Evolutionary conservation across 2,329 filamentous ascomycete genomes (phyloP).

Genomic region (Septoria linicola): DNA sequence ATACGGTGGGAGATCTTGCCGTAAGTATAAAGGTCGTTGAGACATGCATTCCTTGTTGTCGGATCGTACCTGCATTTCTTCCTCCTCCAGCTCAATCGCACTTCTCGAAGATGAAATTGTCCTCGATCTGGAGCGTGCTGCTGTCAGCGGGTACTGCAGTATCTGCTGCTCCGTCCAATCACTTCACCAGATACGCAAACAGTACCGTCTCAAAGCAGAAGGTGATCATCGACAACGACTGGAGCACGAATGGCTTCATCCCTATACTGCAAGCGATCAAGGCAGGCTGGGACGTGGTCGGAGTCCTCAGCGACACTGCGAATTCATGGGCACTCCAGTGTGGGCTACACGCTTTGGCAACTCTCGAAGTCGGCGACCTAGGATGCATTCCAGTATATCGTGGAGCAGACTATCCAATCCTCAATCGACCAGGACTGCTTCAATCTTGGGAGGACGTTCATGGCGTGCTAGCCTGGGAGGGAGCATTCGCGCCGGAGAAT

Average conservation of each 20-base stretch:
- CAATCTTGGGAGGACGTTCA: slow-evolving; percentile 47
- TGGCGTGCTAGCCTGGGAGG: slow-evolving; percentile 48
- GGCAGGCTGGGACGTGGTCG: slow-evolving; percentile 48
- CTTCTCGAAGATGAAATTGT: not conserved
- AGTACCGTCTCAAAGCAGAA: slow-evolving; percentile 24
- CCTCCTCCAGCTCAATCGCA: not conserved
- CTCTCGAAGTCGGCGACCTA: slow-evolving; percentile 49
- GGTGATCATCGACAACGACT: slow-evolving; percentile 51
- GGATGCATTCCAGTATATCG: slow-evolving; percentile 51
- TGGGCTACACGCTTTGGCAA: slow-evolving; percentile 49
- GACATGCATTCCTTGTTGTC: not conserved
- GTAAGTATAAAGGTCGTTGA: no score
- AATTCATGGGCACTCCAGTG: slow-evolving; percentile 50
- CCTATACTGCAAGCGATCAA: slow-evolving; percentile 48
- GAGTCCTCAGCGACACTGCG: slow-evolving; percentile 44
- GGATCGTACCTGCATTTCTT: slow-evolving; percentile 11
- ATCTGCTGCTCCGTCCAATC: slow-evolving; percentile 2
- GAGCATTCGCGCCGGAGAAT: slow-evolving; percentile 48
- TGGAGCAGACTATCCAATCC: slow-evolving; percentile 49
- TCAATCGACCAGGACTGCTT: slow-evolving; percentile 48
- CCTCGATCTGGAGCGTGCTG: not conserved
- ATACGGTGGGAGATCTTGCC: no score
- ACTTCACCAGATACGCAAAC: not conserved
- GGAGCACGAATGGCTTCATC: slow-evolving; percentile 45
- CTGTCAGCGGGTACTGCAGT: not conserved